phyloP scores from a whole-genome alignment of 208 protist species.

The Trypanosoma cruzi region DNA sequence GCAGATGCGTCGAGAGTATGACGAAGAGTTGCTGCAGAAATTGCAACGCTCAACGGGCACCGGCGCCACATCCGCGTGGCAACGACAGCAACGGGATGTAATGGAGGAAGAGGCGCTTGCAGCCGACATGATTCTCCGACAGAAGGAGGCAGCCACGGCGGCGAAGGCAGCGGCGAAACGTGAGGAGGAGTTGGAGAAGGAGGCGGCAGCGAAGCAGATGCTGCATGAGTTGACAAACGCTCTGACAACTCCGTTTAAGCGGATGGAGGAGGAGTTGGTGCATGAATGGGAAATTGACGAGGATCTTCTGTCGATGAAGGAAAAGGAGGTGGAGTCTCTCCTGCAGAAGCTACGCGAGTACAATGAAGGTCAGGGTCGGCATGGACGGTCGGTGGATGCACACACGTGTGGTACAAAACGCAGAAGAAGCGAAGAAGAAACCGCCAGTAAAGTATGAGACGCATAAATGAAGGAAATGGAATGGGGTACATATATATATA shows the following conservation, averaged over 20 bases:
- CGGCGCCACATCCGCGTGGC: not conserved
- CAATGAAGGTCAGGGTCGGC: slow-evolving; percentile 6
- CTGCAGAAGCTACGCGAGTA: slow-evolving; percentile 40
- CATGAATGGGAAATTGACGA: slow-evolving; percentile 77
- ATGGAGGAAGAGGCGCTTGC: slow-evolving; percentile 53
- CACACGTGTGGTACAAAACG: not conserved
- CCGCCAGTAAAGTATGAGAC: not conserved
- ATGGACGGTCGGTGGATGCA: slow-evolving; percentile 5
- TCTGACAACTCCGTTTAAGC: slow-evolving; percentile 59
- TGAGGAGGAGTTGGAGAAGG: slow-evolving; percentile 39
- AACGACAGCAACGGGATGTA: slow-evolving; percentile 34
- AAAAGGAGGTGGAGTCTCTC: slow-evolving; percentile 48
- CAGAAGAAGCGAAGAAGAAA: not conserved
- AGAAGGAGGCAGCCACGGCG: slow-evolving; percentile 40
- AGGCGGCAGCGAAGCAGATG: slow-evolving; percentile 46
- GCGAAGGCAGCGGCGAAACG: slow-evolving; percentile 34
- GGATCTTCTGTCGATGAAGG: slow-evolving; percentile 69
- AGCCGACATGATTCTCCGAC: slow-evolving; percentile 53
- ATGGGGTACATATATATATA: too few species aligned
- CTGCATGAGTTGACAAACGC: slow-evolving; percentile 59
- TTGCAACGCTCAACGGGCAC: not conserved
- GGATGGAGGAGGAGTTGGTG: slow-evolving; percentile 70
- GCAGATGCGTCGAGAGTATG: slow-evolving; percentile 39
- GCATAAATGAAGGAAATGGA: not conserved
- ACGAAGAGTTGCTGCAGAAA: slow-evolving; percentile 23